A percentile compares a stretch with the other conserved stretches of the same genome.
Evolutionary conservation across 805 yeast genomes (phyloP).

Genomic region (Priceomyces medius): DNA sequence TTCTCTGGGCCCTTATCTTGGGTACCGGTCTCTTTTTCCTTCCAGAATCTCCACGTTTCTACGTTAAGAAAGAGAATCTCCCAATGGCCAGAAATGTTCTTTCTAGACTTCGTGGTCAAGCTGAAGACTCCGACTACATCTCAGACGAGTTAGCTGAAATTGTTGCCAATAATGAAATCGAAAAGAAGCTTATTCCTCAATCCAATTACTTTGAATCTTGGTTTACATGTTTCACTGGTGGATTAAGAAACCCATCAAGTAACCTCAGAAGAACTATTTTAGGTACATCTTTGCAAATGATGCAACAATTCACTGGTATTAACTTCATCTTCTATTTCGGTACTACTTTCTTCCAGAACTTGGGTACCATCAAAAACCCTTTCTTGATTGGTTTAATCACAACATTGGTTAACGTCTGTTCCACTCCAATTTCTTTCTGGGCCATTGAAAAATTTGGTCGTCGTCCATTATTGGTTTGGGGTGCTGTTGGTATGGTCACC

Average conservation of each 20-base stretch:
- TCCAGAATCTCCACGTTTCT: conserved; percentile 49
- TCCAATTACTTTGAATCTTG: conserved; percentile 18
- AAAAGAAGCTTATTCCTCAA: conserved; percentile 19
- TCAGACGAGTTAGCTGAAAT: conserved; percentile 18
- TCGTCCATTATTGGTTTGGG: conserved; percentile 57
- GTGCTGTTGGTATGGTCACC: conserved; percentile 61
- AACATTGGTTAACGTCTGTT: conserved; percentile 7
- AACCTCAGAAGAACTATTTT: conserved; percentile 48
- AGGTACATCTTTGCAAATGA: conserved; percentile 67
- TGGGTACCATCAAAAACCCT: conserved; percentile 46
- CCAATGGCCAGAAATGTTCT: conserved; percentile 28
- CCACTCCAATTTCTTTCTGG: conserved; percentile 35
- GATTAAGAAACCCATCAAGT: conserved; percentile 28
- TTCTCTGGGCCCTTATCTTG: conserved; percentile 34
- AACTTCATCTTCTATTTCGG: conserved; percentile 90
- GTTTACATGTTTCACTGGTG: conserved; percentile 29
- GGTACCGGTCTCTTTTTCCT: conserved; percentile 31
- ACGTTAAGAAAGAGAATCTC: conserved; percentile 26
- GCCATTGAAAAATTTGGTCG: conserved; percentile 58
- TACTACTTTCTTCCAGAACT: conserved; percentile 68
- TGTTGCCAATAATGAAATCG: conserved; percentile 20
- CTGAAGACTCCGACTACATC: conserved; percentile 19
- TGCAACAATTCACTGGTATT: conserved; percentile 89
- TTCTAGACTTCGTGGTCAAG: conserved; percentile 24
- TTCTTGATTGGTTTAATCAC: conserved; percentile 35